Evolutionary conservation across 2,329 filamentous ascomycete genomes (phyloP).

Genomic region (Eutypa lata): DNA sequence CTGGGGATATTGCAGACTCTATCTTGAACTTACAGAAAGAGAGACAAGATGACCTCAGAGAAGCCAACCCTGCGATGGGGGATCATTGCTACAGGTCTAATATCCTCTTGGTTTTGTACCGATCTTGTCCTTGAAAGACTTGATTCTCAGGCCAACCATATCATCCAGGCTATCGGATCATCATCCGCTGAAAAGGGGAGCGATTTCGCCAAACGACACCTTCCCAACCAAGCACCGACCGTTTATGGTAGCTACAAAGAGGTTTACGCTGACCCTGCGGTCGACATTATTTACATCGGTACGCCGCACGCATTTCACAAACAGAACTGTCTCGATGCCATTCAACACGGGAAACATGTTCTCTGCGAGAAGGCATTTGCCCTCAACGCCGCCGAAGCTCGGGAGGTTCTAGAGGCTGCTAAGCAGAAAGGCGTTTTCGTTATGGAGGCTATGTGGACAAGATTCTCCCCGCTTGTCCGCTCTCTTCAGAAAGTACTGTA

Average conservation of each 20-base stretch:
- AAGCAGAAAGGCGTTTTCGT: conserved; percentile 38
- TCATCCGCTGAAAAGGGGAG: conserved; percentile 36
- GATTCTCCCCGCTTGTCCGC: conserved; percentile 37
- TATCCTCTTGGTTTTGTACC: conserved; percentile 43
- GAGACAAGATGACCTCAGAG: too few species aligned
- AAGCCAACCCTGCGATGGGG: too few species aligned
- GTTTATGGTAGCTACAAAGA: conserved; percentile 38
- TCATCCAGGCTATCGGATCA: conserved; percentile 40
- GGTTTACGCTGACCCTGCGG: conserved; percentile 36
- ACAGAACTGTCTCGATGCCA: conserved; percentile 40
- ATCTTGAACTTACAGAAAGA: too few species aligned
- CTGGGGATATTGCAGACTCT: too few species aligned
- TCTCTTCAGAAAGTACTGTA: conserved; percentile 34
- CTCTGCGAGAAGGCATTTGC: conserved; percentile 46
- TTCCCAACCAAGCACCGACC: conserved; percentile 22
- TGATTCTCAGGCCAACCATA: conserved; percentile 35
- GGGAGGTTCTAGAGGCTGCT: conserved; percentile 37
- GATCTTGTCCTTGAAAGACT: conserved; percentile 36
- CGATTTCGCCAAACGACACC: conserved; percentile 34
- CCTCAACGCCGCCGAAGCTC: conserved; percentile 36
- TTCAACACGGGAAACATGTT: conserved; percentile 39
- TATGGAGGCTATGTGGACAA: conserved; percentile 46
- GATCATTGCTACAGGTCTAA: conserved; percentile 41
- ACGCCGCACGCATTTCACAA: conserved; percentile 43
- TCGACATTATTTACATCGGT: conserved; percentile 45